Evolutionary conservation across 345 rosid species (phyloP).

Genomic region (Lenwebbia sp.): DNA sequence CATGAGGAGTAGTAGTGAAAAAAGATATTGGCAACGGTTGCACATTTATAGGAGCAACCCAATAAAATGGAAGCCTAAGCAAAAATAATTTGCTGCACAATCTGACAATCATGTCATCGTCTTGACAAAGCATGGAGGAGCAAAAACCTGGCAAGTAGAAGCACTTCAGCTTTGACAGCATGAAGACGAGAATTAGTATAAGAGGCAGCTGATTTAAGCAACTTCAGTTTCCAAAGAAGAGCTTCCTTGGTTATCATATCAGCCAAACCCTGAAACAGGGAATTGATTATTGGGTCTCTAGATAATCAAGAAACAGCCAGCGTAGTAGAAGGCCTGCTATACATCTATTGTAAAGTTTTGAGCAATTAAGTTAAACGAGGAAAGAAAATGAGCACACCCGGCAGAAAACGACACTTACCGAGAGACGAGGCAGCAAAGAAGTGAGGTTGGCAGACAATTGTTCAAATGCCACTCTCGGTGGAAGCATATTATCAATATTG

Average conservation of each 20-base stretch:
- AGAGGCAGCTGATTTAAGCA: conserved; percentile 42
- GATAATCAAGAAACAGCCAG: neutral
- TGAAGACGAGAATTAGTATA: conserved; percentile 42
- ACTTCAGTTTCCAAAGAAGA: conserved; percentile 28
- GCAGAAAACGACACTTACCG: conserved; percentile 34
- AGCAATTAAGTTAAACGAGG: neutral
- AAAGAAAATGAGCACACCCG: neutral
- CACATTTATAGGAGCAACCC: neutral
- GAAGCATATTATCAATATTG: conserved; percentile 43
- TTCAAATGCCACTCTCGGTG: conserved; percentile 28
- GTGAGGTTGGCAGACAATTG: conserved; percentile 46
- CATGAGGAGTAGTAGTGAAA: neutral
- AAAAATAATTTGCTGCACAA: neutral
- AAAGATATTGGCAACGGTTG: neutral
- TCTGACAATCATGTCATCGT: neutral
- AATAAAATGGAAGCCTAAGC: neutral
- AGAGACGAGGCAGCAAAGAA: conserved; percentile 50
- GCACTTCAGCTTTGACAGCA: conserved; percentile 43
- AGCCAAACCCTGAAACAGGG: conserved; percentile 11
- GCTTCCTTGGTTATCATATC: conserved; percentile 21
- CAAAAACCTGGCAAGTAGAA: conserved; percentile 48
- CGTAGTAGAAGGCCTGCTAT: neutral
- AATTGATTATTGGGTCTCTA: neutral
- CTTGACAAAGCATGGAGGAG: neutral
- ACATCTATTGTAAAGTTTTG: neutral